phyloP scores from a whole-genome alignment of 2,329 filamentous ascomycete species.

The Fusarium tricinctum region DNA sequence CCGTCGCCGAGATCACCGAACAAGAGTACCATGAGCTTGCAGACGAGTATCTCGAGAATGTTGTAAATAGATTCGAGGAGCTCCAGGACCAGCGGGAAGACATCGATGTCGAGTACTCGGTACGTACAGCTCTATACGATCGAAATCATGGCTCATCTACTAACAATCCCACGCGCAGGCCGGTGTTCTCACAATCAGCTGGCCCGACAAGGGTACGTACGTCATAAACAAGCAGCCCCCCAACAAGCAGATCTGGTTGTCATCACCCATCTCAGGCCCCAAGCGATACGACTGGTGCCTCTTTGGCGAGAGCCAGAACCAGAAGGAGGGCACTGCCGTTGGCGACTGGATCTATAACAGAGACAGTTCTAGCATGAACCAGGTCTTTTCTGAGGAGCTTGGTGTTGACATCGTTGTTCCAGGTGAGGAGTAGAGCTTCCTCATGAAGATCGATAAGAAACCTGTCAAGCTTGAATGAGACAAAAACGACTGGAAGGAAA shows the following conservation, averaged over 20 bases:
- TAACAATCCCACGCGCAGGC: constrained; percentile 67
- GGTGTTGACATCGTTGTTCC: constrained; percentile 70
- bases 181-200: constrained; percentile 84
- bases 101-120: constrained; percentile 90
- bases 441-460: constrained; percentile 29
- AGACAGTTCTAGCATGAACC: constrained; percentile 81
- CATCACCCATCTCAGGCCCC: constrained; percentile 89
- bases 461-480: constrained; percentile 28
- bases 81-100: constrained; percentile 80
- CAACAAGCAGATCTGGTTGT: constrained; percentile 98
- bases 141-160: constrained; percentile 1
- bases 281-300: constrained; percentile 95
- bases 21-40: constrained; percentile 82
- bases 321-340: constrained; percentile 81
- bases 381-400: constrained; percentile 82
- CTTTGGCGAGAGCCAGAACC: constrained; percentile 74
- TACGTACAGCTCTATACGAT: constrained; percentile 61
- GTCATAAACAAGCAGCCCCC: constrained; percentile 99
- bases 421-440: constrained; percentile 48
- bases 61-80: constrained; percentile 75
- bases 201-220: constrained; percentile 81
- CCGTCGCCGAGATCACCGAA: constrained; percentile 74
- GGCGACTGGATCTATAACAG: constrained; percentile 91
- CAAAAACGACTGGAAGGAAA: constrained; percentile 9
- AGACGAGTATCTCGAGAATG: constrained; percentile 77